Base-by-base conservation (phyloP, 805 yeast species). In the Starmerella apicola region DNA sequence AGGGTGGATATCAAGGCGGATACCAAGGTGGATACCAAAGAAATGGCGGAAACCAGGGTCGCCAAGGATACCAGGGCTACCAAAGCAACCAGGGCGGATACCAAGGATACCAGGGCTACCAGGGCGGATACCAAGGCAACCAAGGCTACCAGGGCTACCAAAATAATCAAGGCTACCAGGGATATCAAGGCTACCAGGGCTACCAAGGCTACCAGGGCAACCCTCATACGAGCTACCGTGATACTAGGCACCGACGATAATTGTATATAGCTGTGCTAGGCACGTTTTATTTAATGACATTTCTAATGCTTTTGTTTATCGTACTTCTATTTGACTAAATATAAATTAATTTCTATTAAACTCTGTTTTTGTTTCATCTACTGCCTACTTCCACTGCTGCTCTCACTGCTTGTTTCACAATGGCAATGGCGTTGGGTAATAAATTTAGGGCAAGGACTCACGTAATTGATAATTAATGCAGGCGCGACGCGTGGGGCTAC, bases 11-110 rank as follows among this genome's bases (percentile, higher is more conserved):
- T 38, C 39, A 34, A 13, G 38, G 51, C 20, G 52, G 56, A 13
- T 43, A 41, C 37, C 39, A 34, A 13, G 39, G 51, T 21, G 52
- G 57, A 12, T 24, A 39, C 31, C 34, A 31, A 20, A 27, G 39
- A 36, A 10, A 36, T 32, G 42, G 34, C 30, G 46, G 37, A 5
- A 34, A 37, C 22, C 33, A 38, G n/a, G 41, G 41, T 26, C 21
- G 44, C 37, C 39, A 41, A 22, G 48, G 45, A 18, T 24, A 43
- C n/a, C 36, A 45, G 10, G 46, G 50, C 3, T 18, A 44, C 33
- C 51, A 50, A 26, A 46, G 66, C 10, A 48, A 56, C 38, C 59
- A 43, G 10, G 63, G 42, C 21, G 23, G 39, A 22, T 36, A 44
- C 25, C 37, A 41, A n/a, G 37, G 37, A 22, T 24, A 46, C 30